Percentiles rank a stretch among this genome's conserved stretches.
Evolutionary conservation across 306 rosid genomes (phyloP).

Genomic region (Coriaria nepalensis): DNA sequence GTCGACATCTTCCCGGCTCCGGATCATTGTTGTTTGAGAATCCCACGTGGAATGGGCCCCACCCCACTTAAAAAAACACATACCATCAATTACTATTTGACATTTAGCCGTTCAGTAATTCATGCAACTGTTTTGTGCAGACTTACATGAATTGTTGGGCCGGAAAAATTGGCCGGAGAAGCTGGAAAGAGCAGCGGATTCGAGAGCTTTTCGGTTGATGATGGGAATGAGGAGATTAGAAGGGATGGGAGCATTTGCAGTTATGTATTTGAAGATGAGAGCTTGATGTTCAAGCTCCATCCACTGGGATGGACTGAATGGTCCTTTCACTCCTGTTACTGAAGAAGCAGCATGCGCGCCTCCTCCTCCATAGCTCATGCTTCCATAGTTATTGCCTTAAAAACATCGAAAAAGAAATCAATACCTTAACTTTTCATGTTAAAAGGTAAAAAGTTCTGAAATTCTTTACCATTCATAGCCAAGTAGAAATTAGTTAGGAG

Average conservation of each 20-base stretch:
- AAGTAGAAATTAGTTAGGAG: slow-evolving; percentile 1
- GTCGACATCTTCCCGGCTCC: slow-evolving; percentile 96
- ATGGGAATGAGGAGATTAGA: slow-evolving; percentile 71
- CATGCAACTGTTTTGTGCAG: background rate
- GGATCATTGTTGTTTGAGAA: slow-evolving; percentile 89
- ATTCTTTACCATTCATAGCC: slow-evolving; percentile 3
- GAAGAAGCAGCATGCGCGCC: slow-evolving; percentile 36
- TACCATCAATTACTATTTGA: background rate
- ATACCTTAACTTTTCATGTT: no score
- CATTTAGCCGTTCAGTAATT: background rate
- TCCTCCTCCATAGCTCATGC: slow-evolving; percentile 19
- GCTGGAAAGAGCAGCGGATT: slow-evolving; percentile 47
- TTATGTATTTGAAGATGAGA: slow-evolving; percentile 81
- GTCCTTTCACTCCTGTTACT: slow-evolving; percentile 34
- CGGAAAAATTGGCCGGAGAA: slow-evolving; percentile 48
- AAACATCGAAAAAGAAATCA: slow-evolving; percentile 1
- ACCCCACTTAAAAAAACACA: slow-evolving; percentile 44
- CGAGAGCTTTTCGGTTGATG: slow-evolving; percentile 42
- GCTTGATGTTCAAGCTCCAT: slow-evolving; percentile 96
- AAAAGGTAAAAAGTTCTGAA: background rate
- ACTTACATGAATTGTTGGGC: slow-evolving; percentile 44
- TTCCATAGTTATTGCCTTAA: slow-evolving; percentile 45
- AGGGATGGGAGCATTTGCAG: slow-evolving; percentile 69
- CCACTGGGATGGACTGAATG: slow-evolving; percentile 91
- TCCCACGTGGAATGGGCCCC: slow-evolving; percentile 89